Conservation (phyloP, 768 basidiomycete species). For the Auricularia sp. region DNA sequence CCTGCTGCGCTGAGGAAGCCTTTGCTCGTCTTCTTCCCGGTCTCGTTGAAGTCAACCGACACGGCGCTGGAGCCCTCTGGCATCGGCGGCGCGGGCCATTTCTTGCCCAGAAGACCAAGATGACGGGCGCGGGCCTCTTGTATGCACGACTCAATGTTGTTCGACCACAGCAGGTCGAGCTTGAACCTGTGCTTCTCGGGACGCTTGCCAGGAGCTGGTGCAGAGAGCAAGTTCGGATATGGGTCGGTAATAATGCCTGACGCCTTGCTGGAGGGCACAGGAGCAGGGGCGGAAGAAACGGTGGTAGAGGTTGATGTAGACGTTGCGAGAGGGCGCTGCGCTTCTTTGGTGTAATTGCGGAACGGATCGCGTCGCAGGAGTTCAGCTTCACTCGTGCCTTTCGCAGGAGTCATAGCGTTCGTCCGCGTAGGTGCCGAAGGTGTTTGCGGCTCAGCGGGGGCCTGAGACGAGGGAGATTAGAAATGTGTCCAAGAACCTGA, state of each 20-base stretch:
- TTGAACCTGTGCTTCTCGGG: conserved; percentile 65
- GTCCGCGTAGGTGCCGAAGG: conserved; percentile 26
- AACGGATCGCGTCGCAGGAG: conserved; percentile 69
- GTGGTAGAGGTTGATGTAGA: conserved; percentile 13
- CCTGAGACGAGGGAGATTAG: conserved; percentile 7
- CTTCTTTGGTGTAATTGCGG: conserved; percentile 49
- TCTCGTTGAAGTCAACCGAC: conserved; percentile 50
- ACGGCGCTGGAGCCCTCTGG: background rate
- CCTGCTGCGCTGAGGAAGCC: conserved; percentile 29
- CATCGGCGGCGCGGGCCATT: conserved; percentile 59
- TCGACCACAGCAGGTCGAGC: conserved; percentile 52
- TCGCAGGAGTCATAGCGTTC: conserved; percentile 54
- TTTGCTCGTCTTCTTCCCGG: conserved; percentile 33
- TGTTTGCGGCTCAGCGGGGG: conserved; percentile 15
- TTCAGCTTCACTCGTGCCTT: conserved; percentile 52
- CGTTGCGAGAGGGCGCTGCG: background rate
- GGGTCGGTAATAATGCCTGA: conserved; percentile 21
- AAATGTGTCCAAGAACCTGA: conserved; percentile 2
- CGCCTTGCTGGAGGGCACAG: background rate
- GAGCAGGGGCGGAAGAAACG: conserved; percentile 12
- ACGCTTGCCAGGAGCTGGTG: conserved; percentile 55
- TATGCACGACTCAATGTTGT: conserved; percentile 72
- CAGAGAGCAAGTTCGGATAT: conserved; percentile 66
- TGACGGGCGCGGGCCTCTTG: conserved; percentile 75
- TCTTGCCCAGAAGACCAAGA: conserved; percentile 75